Evolutionary conservation across 2,329 filamentous ascomycete species (phyloP), one percentile per base, ranked within the genome.

Genomic region (Coniella lustricola): DNA sequence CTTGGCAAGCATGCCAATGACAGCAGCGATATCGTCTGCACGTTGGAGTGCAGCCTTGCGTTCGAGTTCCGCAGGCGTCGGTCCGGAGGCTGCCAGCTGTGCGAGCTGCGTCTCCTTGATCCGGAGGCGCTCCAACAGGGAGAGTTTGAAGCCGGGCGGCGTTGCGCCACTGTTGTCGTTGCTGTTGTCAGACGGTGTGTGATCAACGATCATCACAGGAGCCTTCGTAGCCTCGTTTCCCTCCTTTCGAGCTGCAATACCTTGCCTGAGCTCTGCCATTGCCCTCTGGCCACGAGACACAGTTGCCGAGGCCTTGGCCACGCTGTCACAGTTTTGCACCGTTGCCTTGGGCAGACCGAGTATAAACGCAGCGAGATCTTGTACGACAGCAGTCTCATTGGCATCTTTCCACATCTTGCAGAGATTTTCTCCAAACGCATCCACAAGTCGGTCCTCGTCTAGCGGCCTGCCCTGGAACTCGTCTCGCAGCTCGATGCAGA

Each of bases 81-180:
- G 71, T 0, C 74, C 75, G 1, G 63, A 56, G 50, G 71, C 49
- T 51, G 67, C 44, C 52, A 67, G 55, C 60, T 72, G 61, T 53
- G 69, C 59, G 62, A 76, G 62, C 62, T 77, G 71, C 56, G 75
- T 64, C 56, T 86, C 79, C 69, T 91, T 91, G 47, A 76, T 73
- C 54, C 85, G 82, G 54, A 94, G 78, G 42, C 86, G 83, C 63
- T 90, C 86, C 49, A 93, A 73, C 20, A 94, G 77, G 46, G 79
- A 80, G 69, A 85, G 81, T 67, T 82, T 73, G 5, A 32, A 14
- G 25, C 25, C 44, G 9, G 40, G 17, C 25, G 25, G 25, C 39
- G 66, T 64, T 37, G 68, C 72, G 43, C 72, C 70, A 1, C 68
- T 53, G 51, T 73, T 75, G 33, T 67, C 70, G 1, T 68, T 53